Conservation (phyloP, 257 asterid genomes). For the Nicotiana knightiana region DNA sequence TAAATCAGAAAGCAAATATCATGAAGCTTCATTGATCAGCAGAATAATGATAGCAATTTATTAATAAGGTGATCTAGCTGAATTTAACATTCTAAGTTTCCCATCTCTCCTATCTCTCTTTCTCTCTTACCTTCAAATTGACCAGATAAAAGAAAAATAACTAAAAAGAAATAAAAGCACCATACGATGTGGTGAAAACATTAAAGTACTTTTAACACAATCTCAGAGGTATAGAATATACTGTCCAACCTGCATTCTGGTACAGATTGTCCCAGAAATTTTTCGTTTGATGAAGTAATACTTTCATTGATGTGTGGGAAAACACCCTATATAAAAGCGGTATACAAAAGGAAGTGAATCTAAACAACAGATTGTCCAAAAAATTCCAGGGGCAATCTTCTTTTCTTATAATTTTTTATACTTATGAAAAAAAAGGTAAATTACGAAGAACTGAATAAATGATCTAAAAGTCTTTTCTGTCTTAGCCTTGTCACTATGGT, state of each 20-base stretch:
- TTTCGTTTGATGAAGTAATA: background rate
- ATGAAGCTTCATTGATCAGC: slow-evolving; percentile 3
- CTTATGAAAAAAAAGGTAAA: background rate
- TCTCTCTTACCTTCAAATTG: slow-evolving; percentile 2
- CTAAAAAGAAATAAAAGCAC: background rate
- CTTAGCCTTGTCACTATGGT: background rate
- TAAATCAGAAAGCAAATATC: background rate
- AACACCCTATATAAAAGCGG: background rate
- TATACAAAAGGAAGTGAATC: background rate
- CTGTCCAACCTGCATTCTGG: background rate
- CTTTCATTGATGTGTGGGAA: background rate
- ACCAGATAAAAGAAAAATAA: background rate
- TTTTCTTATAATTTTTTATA: background rate
- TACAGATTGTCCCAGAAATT: background rate
- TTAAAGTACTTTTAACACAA: background rate
- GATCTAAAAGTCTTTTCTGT: background rate
- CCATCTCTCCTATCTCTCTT: background rate
- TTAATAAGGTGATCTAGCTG: background rate
- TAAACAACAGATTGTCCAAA: background rate
- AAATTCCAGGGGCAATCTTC: background rate
- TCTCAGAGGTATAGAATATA: background rate
- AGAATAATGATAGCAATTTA: background rate
- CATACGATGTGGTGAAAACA: background rate
- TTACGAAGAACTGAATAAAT: background rate
- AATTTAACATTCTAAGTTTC: slow-evolving; percentile 1